Evolutionary conservation across 2,329 filamentous ascomycete genomes (phyloP).

Genomic region (Byssochlamys sp.): DNA sequence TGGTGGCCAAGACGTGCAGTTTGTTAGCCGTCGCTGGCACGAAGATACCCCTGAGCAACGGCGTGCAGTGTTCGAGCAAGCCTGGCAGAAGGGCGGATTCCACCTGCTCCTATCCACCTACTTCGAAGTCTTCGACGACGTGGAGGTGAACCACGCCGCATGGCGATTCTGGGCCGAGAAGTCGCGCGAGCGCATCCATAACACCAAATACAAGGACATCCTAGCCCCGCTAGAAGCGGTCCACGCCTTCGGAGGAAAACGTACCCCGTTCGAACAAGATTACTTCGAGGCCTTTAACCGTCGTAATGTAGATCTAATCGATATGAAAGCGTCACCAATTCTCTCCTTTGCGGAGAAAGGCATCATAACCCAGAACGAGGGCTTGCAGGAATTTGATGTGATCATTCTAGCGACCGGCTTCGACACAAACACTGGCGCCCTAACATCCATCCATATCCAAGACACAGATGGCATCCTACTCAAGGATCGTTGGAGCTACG

Average conservation of each 20-base stretch:
- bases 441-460: constrained; percentile 31
- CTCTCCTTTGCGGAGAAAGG: constrained; percentile 17
- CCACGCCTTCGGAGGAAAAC: constrained; percentile 48
- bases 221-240: constrained; percentile 46
- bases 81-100: constrained; percentile 48
- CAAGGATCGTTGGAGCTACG: constrained; percentile 26
- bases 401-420: constrained; percentile 38
- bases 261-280: constrained; percentile 38
- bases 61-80: constrained; percentile 40
- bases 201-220: constrained; percentile 41
- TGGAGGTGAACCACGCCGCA: constrained; percentile 43
- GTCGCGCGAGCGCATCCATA: constrained; percentile 41
- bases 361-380: constrained; percentile 31
- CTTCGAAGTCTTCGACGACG: constrained; percentile 41
- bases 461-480: constrained; percentile 23
- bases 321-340: constrained; percentile 38
- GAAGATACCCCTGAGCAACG: constrained; percentile 45
- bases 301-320: constrained; percentile 38
- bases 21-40: constrained; percentile 45
- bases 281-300: constrained; percentile 44
- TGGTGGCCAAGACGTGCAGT: constrained; percentile 52
- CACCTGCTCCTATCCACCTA: constrained; percentile 47
- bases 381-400: constrained; percentile 30
- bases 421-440: constrained; percentile 34
- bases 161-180: constrained; percentile 51